These are phyloP conservation scores for Colletotrichum filicis DNA, from an alignment of 2,329 filamentous ascomycete species.

Conservation along the genomic window DNA sequence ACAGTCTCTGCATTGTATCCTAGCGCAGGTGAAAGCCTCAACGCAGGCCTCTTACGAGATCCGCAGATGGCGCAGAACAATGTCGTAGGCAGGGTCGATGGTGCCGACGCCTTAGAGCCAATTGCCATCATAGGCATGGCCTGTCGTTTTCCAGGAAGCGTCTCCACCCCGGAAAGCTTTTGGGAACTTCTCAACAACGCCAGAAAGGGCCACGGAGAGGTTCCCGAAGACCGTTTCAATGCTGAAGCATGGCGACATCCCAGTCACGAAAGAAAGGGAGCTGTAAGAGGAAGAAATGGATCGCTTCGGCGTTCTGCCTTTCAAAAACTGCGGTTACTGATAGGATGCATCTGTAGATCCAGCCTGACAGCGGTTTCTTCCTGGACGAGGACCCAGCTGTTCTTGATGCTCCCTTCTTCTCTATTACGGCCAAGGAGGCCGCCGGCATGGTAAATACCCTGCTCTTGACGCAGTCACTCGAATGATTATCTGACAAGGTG, in stretches of 20 bases:
- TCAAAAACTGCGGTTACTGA: not conserved
- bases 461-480: too few species aligned
- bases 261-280: not conserved
- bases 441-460: not conserved
- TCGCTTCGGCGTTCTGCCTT: not conserved
- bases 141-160: not conserved
- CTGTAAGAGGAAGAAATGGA: too few species aligned
- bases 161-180: not conserved
- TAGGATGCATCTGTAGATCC: too few species aligned
- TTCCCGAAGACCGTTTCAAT: slow-evolving; percentile 1
- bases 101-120: not conserved
- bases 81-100: too few species aligned
- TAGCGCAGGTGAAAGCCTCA: too few species aligned
- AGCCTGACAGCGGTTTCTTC: not conserved
- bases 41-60: too few species aligned
- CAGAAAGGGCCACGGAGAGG: not conserved
- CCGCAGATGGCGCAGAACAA: too few species aligned
- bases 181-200: slow-evolving; percentile 4
- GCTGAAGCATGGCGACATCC: slow-evolving; percentile 15
- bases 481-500: too few species aligned
- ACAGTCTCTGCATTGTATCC: too few species aligned
- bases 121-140: slow-evolving; percentile 8
- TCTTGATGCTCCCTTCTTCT: slow-evolving; percentile 16
- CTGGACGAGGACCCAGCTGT: not conserved
- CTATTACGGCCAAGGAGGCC: slow-evolving; percentile 1